Evolutionary conservation across 441 rosid genomes (phyloP), one percentile per base, ranked within the genome.

Genomic region (Theobroma grandiflorum): DNA sequence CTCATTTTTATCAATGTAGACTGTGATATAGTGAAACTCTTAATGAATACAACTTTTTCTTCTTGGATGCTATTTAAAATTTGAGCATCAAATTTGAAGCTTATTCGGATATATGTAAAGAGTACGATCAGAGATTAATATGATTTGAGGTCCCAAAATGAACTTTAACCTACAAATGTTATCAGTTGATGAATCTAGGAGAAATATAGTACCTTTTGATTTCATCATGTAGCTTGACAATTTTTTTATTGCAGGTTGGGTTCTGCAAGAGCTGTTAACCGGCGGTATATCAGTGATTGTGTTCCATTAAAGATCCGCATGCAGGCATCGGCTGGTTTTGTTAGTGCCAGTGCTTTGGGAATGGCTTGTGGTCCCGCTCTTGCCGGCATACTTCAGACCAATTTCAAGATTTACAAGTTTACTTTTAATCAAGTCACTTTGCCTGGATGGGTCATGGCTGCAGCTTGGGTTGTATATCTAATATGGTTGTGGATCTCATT

Each of bases 291-390:
- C 81, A 95, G 99, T 75, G 99, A 97, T 72, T 94, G 99, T 84
- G 99, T 95, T 66, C 99, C 99, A 8, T 85, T 91, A 55, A 91
- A 86, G 84, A 84, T 92, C 77, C 95, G 99, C 55, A 90, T 97
- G 99, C 97, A 97, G 82, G 98, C 99, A 81, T 95, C 99, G 0
- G 99, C 99, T 0, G 99, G 95, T 76, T 97, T 97, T 88, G 99
- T 97, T 77, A 95, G 99, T 88, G 99, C 99, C 81, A 97, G 99
- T 91, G 99, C 99, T 82, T 95, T 97, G 40, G 99, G 99, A 81
- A 95, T 97, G 99, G 99, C 99, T 72, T 95, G 99, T 87, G 99
- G 99, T 86, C 99, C 99, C 73, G 98, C 98, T 63, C 92, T 97
- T 65, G 99, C 99, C 63, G 99, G 98, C 80, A 80, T 97, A 76